Evolutionary conservation across 352 stramenopile species (phyloP), one percentile per base, ranked within the genome.

Genomic region (Thalassiosira gravida): DNA sequence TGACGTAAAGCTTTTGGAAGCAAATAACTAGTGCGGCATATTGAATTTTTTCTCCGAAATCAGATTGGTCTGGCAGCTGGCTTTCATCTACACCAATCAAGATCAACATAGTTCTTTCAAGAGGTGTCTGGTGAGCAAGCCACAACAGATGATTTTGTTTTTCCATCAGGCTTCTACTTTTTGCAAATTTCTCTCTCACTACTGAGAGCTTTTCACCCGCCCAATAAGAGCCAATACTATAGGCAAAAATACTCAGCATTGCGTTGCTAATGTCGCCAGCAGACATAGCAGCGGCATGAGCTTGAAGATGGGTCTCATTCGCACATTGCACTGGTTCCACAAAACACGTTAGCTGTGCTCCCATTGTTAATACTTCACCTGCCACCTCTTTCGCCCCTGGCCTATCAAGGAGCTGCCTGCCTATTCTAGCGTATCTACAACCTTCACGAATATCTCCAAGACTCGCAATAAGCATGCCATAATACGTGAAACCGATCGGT

Each of bases 401-500:
- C 57, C 22, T 79, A 16, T 63, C n/a, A 3, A 69, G 11, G 3
- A 79, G 30, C 25, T 35, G 16, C 29, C 52, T 61, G 1, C 52
- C 70, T 35, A 79, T 55, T 42, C 57, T 73, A 1, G 57, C 22
- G 27, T 65, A 79, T 11, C 44, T 22, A 52, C 46, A 64, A 8
- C 62, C 70, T 35, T 67, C 53, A 18, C 35, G 18, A 1, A 73
- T 57, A 30, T 73, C 8, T 46, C 70, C 70, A 46, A 29, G 49
- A 20, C 30, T 69, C 20, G 62, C 61, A 27, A 79, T 13, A 5
- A 73, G 24, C 9, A 20, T 11, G 20, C 49, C 70, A 64, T 64
- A 79, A 47, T 55, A 50, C 14, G 59, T 50, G 58, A 77, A 77
- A 30, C 35, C 69, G 27, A 77, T 61, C 3, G 69, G 67, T 22